phyloP scores from a whole-genome alignment of 805 yeast genomes.

The Kodamaea kaohsiungensis region DNA sequence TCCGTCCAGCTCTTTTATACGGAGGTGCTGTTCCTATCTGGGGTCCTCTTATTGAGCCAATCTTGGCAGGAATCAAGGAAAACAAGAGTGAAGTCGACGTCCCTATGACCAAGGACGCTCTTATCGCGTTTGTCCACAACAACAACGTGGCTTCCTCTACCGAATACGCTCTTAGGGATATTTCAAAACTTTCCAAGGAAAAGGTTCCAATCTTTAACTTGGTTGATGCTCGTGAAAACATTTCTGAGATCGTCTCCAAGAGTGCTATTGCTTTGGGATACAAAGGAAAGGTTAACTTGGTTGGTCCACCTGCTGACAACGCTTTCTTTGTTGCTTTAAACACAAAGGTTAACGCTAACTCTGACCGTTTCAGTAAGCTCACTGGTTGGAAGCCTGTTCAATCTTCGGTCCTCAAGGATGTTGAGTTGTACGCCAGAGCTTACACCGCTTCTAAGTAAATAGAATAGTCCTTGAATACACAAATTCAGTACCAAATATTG shows the following conservation, averaged over 20 bases:
- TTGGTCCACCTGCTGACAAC: not conserved
- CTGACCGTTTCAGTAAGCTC: not conserved
- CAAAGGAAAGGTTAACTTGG: not conserved
- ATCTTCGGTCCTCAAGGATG: not conserved
- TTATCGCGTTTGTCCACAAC: not conserved
- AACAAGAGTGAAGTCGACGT: not conserved
- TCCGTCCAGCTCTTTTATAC: slow-evolving; percentile 8
- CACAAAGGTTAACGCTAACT: not conserved
- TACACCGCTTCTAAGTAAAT: not conserved
- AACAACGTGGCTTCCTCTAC: not conserved
- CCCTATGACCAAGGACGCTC: not conserved
- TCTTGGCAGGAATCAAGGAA: slow-evolving; percentile 1
- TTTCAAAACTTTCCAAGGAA: not conserved
- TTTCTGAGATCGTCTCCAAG: not conserved
- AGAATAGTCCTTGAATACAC: not conserved
- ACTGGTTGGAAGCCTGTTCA: slow-evolving; percentile 1
- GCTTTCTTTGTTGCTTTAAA: not conserved
- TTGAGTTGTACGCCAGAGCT: not conserved
- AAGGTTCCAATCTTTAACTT: not conserved
- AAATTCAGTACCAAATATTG: too few relatives aligned
- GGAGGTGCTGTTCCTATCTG: slow-evolving; percentile 7
- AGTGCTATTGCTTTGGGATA: not conserved
- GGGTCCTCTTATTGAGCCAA: not conserved
- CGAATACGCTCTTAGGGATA: not conserved
- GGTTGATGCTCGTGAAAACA: not conserved